phyloP scores from a whole-genome alignment of 305 asterid species.

The Caryopteris hybrid region DNA sequence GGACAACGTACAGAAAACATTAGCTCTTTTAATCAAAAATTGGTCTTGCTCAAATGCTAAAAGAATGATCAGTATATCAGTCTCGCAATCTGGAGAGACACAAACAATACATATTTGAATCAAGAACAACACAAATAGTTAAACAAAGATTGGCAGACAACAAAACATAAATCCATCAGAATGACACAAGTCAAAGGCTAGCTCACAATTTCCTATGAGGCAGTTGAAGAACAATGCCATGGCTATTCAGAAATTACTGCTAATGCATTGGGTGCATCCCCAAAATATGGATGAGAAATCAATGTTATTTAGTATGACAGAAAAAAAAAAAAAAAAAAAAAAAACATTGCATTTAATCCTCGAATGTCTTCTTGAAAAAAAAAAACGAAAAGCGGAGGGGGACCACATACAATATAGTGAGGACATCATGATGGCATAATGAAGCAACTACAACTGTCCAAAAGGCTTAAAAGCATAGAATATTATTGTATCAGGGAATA shows the following conservation, averaged over 20 bases:
- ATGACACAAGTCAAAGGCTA: too few species aligned
- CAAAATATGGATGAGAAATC: constrained; percentile 18
- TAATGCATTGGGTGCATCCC: not conserved
- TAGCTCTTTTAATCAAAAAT: not conserved
- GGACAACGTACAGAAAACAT: constrained; percentile 4
- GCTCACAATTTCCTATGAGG: too few species aligned
- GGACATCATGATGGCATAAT: constrained; percentile 21
- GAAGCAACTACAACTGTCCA: constrained; percentile 22
- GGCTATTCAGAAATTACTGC: too few species aligned
- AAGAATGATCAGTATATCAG: not conserved
- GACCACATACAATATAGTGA: constrained; percentile 23
- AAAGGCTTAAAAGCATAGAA: constrained; percentile 25
- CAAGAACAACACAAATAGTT: not conserved
- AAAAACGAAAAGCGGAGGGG: constrained; percentile 17
- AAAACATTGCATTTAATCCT: constrained; percentile 27
- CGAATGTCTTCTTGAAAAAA: constrained; percentile 19
- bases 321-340: not conserved
- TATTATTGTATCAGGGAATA: constrained; percentile 7
- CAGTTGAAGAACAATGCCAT: too few species aligned
- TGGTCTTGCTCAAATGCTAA: not conserved
- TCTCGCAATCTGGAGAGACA: not conserved
- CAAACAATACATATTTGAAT: not conserved
- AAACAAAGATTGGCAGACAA: too few species aligned
- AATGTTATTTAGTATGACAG: too few species aligned
- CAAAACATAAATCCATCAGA: too few species aligned